phyloP scores from a whole-genome alignment of 2,329 filamentous ascomycete species.

The Aspergillus sp. region DNA sequence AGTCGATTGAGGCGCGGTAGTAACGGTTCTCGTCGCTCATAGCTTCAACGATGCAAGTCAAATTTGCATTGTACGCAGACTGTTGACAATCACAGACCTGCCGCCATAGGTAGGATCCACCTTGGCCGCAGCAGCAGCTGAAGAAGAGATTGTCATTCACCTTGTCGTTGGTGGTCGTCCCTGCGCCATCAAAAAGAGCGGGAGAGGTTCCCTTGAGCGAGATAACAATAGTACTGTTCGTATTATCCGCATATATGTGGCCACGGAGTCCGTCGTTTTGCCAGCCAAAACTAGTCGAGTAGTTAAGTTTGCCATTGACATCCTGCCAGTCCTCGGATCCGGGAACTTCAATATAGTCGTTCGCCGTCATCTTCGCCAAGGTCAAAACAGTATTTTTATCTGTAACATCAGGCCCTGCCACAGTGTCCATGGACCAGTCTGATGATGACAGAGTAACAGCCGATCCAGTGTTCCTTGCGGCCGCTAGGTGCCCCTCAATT shows the following conservation, averaged over 20 bases:
- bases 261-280: slow-evolving; percentile 83
- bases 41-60: slow-evolving; percentile 77
- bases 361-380: slow-evolving; percentile 82
- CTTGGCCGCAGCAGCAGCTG: slow-evolving; percentile 95
- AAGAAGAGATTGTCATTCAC: slow-evolving; percentile 97
- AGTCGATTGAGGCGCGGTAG: slow-evolving; percentile 82
- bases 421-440: slow-evolving; percentile 79
- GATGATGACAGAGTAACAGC: slow-evolving; percentile 67
- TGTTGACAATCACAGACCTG: slow-evolving; percentile 93
- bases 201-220: slow-evolving; percentile 88
- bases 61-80: slow-evolving; percentile 84
- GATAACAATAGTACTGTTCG: slow-evolving; percentile 84
- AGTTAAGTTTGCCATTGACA: slow-evolving; percentile 76
- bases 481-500: slow-evolving; percentile 75
- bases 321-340: slow-evolving; percentile 78
- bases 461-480: slow-evolving; percentile 67
- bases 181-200: slow-evolving; percentile 93
- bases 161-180: slow-evolving; percentile 96
- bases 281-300: slow-evolving; percentile 90
- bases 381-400: slow-evolving; percentile 82
- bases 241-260: slow-evolving; percentile 86
- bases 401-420: slow-evolving; percentile 76
- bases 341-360: slow-evolving; percentile 80
- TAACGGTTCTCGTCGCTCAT: slow-evolving; percentile 83
- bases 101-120: slow-evolving; percentile 84